Evolutionary conservation across 2,329 filamentous ascomycete species (phyloP), one percentile per base, ranked within the genome.

Genomic region (Thelonectria discophora): DNA sequence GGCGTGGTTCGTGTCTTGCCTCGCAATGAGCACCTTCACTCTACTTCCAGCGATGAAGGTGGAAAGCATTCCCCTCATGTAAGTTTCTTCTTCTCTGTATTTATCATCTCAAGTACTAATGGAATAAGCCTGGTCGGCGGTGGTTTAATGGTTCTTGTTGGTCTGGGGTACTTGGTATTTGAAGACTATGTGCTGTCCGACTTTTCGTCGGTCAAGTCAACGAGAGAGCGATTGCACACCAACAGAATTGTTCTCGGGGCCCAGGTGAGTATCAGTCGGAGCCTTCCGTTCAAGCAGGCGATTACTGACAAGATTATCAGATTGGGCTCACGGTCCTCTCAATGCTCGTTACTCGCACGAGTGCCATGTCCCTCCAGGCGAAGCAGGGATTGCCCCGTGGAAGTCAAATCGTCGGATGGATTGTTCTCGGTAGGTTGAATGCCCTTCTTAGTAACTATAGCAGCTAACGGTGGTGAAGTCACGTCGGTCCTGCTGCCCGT

Each of bases 1-100:
- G 0, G 87, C 88, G 1, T 99, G 95, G 95, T 83, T 85, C 9
- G 70, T 89, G 39, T 91, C 91, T 4, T 97, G 94, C 76, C 68
- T 89, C 2, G 79, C 89, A 4, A 97, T 98, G 93, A 95, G 94
- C 74, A 84, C 86, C 3, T 99, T 99, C 73, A 99, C 95, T 0
- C 78, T 98, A 13, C 82, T 99, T 2, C 91, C 92, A 1, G 95
- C 92, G 2, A 89, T 91, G 76, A 99, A 98, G 76, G 80, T 87
- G 1, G 96, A 99, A 74, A 87, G 90, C 69, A 75, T 93, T 4
- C 83, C 81, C 57, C 81, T 92, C 24, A 93, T 97, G 90, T 94
- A 81, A 74, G 86, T 79, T 24, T 13, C 3, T 2, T 8, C 9
- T 20, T 24, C 13, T 1, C 10, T 8, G 27, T 15, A 2, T 13